Evolutionary conservation across 2,329 filamentous ascomycete genomes (phyloP).

Genomic region (Tolypocladium amazonense): DNA sequence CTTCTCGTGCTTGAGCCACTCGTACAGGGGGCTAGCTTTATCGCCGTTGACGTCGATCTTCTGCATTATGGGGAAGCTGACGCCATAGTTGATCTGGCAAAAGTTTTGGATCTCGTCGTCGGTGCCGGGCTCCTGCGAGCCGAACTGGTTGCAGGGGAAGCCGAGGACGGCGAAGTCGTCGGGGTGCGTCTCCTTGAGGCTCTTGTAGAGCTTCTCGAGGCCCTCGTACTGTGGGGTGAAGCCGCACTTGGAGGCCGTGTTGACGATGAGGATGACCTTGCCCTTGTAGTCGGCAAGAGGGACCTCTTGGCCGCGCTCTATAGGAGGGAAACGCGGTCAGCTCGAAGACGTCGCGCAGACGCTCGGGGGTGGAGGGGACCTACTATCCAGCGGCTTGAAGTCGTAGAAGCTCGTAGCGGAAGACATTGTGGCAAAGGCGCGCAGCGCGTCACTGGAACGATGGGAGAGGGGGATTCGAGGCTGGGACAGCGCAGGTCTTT

Average conservation of each 20-base stretch:
- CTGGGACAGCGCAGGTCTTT: too few species aligned
- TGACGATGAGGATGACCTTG: constrained; percentile 93
- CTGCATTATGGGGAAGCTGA: constrained; percentile 80
- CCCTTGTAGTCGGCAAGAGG: constrained; percentile 63
- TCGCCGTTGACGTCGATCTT: constrained; percentile 94
- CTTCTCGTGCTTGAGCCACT: constrained; percentile 65
- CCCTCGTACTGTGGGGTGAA: constrained; percentile 94
- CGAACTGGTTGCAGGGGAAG: constrained; percentile 99
- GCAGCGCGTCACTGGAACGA: background rate
- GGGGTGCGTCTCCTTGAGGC: constrained; percentile 54
- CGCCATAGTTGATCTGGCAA: constrained; percentile 88
- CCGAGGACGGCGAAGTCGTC: constrained; percentile 81
- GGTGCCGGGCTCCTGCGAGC: constrained; percentile 74
- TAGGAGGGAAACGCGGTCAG: constrained; percentile 6
- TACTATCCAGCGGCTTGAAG: constrained; percentile 76
- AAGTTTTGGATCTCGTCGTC: constrained; percentile 73
- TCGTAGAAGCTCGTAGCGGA: constrained; percentile 56
- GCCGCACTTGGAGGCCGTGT: constrained; percentile 97
- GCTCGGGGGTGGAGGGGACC: background rate
- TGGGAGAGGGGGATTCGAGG: background rate
- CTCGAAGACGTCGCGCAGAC: background rate
- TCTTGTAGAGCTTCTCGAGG: constrained; percentile 84
- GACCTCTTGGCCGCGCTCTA: constrained; percentile 54
- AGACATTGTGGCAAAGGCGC: constrained; percentile 20
- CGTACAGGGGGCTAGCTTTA: constrained; percentile 50